phyloP scores from a whole-genome alignment of 2,329 filamentous ascomycete species.

The Dactylonectria macrodidyma region DNA sequence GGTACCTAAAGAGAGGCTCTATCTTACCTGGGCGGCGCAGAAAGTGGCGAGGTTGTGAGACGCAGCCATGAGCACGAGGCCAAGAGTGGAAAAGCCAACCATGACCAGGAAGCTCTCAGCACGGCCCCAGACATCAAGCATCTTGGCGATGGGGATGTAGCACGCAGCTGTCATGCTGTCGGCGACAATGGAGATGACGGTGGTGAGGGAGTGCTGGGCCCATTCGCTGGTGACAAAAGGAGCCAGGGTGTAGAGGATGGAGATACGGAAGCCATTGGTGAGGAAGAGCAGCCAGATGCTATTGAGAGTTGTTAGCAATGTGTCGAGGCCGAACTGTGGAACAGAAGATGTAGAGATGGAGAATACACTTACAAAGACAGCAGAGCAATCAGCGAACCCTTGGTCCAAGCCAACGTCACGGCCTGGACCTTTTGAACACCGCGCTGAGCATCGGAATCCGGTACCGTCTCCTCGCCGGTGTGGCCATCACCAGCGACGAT shows the following conservation, averaged over 20 bases:
- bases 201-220: conserved; percentile 66
- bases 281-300: conserved; percentile 66
- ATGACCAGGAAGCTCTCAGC: conserved; percentile 72
- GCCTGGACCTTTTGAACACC: conserved; percentile 61
- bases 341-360: not conserved
- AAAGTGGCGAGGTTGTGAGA: conserved; percentile 61
- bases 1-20: too few relatives aligned
- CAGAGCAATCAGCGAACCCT: conserved; percentile 50
- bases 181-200: conserved; percentile 68
- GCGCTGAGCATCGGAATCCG: conserved; percentile 46
- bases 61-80: conserved; percentile 73
- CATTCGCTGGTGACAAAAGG: conserved; percentile 67
- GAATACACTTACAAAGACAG: conserved; percentile 51
- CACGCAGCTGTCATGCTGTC: conserved; percentile 69
- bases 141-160: conserved; percentile 74
- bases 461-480: conserved; percentile 19
- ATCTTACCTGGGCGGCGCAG: conserved; percentile 64
- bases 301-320: conserved; percentile 22
- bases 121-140: conserved; percentile 75
- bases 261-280: conserved; percentile 63
- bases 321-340: not conserved
- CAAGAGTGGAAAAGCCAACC: conserved; percentile 62
- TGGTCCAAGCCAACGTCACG: conserved; percentile 59
- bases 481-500: not conserved
- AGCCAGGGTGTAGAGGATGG: conserved; percentile 58